Evolutionary conservation across 441 rosid genomes (phyloP).

Genomic region (Bocquillonia castaneifolia): DNA sequence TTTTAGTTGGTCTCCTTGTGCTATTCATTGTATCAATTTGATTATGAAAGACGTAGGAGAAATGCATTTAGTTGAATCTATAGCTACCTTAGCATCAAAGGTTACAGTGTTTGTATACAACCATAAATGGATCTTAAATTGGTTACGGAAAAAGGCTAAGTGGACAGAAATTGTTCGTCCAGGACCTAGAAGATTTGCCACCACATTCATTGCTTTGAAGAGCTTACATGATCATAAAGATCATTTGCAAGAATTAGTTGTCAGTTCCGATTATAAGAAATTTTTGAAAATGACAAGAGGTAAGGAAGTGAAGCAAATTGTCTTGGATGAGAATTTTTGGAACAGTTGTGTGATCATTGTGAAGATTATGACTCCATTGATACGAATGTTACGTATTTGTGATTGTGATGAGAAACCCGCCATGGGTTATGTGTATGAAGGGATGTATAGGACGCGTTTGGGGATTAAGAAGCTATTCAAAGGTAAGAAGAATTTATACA

Average conservation of each 20-base stretch:
- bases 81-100: not conserved
- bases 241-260: not conserved
- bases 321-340: not conserved
- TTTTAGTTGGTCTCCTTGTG: constrained; percentile 10
- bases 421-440: constrained; percentile 4
- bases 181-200: not conserved
- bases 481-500: not conserved
- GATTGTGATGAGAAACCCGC: constrained; percentile 14
- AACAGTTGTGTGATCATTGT: not conserved
- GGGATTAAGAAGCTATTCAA: not conserved
- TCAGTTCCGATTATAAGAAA: not conserved
- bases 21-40: not conserved
- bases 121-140: constrained; percentile 4
- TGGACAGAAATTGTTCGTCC: constrained; percentile 6
- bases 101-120: constrained; percentile 6
- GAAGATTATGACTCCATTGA: not conserved
- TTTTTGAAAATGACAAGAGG: not conserved
- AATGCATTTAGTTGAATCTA: not conserved
- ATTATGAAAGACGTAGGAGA: not conserved
- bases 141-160: not conserved
- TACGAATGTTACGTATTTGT: not conserved
- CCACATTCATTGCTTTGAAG: not conserved
- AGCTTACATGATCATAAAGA: not conserved
- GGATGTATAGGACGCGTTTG: not conserved
- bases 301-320: not conserved